Base-by-base conservation (phyloP, 108 stramenopile genomes). In the Cyclotella sp. region DNA sequence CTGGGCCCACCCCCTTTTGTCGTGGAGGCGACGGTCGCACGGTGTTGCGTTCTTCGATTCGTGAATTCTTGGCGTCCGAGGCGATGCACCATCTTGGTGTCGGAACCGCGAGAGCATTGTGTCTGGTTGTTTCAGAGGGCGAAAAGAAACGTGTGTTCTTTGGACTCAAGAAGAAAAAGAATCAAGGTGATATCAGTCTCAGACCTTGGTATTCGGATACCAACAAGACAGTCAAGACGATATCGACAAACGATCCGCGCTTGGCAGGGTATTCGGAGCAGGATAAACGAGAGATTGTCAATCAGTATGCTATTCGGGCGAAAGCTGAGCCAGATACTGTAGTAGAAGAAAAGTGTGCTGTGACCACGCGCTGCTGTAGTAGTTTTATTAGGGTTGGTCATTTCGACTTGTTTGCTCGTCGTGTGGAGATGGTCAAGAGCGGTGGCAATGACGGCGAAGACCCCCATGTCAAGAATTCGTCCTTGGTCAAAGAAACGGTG, bases 1-100 rank as follows among this genome's bases (percentile, higher is more conserved):
- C 88, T 9, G 99, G 99, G 0, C 91, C 59, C 57, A 98, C 98
- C 13, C 98, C 99, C 40, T 99, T 96, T 82, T 92, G 89, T 72
- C 88, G 99, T 22, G 92, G 93, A 44, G 97, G 94, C 13, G 99
- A 98, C 84, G 98, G 99, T 29, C 86, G 97, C 10, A 97, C 97
- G 42, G 97, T 99, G 10, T 79, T 99, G 34, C 84, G 97, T 24
- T 94, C 92, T 9, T 91, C 89, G 66, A 91, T 99, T 65, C 89
- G 98, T 24, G 98, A 98, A 86, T 98, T 97, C 74, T 75, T 99
- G 21, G 97, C 93, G 14, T 88, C 85, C 27, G 98, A 99, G 76
- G 96, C 96, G n/a, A 98, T 99, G 99, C 90, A 96, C 66, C 76
- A 81, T 60, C 81, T 98, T 4, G 91, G 96, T 2, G 85, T 99